Conservation (phyloP, 2,329 filamentous ascomycete species). For the Alternaria longipes region DNA sequence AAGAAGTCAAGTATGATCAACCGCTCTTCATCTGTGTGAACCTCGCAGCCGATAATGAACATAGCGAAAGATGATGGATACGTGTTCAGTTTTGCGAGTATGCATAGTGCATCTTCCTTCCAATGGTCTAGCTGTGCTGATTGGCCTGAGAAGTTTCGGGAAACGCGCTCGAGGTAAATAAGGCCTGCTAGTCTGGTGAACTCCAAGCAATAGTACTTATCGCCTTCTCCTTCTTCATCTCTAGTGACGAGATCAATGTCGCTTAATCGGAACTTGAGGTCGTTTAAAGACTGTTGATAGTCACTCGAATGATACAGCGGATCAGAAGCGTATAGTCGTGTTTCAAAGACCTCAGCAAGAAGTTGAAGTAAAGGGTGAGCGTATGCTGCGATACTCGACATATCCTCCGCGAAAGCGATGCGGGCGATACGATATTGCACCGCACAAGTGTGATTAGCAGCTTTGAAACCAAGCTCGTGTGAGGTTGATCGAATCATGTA, state of each 20-base stretch:
- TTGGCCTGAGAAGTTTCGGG: background rate
- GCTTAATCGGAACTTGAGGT: background rate
- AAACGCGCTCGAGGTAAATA: background rate
- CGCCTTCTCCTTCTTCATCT: accelerated
- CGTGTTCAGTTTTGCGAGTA: background rate
- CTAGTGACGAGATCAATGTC: background rate
- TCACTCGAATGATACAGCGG: background rate
- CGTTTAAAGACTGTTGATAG: background rate
- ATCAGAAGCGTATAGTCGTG: background rate
- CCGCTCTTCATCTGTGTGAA: background rate
- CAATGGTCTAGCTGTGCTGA: background rate
- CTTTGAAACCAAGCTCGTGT: slow-evolving; percentile 8
- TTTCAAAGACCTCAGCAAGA: background rate
- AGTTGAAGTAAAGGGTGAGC: background rate
- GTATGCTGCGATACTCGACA: background rate
- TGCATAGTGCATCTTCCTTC: background rate
- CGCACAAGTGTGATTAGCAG: background rate
- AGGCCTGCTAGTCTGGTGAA: background rate
- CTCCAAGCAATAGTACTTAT: background rate
- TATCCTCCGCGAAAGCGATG: background rate
- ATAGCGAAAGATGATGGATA: background rate
- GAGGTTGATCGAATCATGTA: slow-evolving; percentile 12
- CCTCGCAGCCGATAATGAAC: background rate
- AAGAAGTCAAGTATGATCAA: background rate
- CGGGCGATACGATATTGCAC: background rate